These are phyloP conservation scores for Fusarium illudens DNA, from an alignment of 2,329 filamentous ascomycete genomes.

Conservation along the genomic window DNA sequence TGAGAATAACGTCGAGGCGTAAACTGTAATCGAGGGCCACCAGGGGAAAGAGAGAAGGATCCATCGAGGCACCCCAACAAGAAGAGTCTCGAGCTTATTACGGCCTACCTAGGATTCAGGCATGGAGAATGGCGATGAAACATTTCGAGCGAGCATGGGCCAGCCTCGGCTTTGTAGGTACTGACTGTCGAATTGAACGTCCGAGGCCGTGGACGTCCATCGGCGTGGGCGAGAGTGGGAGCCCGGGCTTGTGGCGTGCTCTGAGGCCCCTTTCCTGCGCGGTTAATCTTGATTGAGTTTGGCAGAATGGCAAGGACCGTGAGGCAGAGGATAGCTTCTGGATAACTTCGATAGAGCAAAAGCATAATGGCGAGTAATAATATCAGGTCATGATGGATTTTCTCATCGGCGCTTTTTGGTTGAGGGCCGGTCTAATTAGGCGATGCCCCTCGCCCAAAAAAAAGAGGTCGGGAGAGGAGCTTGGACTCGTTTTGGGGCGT, in stretches of 20 bases:
- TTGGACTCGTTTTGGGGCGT: neutral
- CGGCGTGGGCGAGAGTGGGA: constrained; percentile 12
- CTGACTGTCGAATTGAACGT: no score
- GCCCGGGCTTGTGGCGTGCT: constrained; percentile 26
- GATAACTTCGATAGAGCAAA: neutral
- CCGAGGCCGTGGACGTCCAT: neutral
- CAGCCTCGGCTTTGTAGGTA: constrained; percentile 29
- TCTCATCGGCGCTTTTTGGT: neutral
- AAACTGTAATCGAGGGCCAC: constrained; percentile 11
- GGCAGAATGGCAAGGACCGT: neutral
- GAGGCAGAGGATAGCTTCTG: neutral
- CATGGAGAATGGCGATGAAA: constrained; percentile 32
- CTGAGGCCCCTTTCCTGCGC: constrained; percentile 27
- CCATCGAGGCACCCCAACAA: constrained; percentile 29
- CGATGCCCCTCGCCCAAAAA: neutral
- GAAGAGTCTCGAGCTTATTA: constrained; percentile 19
- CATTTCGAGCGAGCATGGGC: constrained; percentile 29
- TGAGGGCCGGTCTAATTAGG: neutral
- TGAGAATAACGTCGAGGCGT: constrained; percentile 26
- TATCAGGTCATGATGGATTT: neutral
- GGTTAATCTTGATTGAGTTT: constrained; percentile 36
- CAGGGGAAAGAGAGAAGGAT: constrained; percentile 12
- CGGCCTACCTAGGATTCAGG: constrained; percentile 27
- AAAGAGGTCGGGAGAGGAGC: constrained; percentile 1
- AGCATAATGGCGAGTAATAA: neutral